phyloP scores from a whole-genome alignment of 2,329 filamentous ascomycete genomes.

The Teratosphaeria epicoccoides region DNA sequence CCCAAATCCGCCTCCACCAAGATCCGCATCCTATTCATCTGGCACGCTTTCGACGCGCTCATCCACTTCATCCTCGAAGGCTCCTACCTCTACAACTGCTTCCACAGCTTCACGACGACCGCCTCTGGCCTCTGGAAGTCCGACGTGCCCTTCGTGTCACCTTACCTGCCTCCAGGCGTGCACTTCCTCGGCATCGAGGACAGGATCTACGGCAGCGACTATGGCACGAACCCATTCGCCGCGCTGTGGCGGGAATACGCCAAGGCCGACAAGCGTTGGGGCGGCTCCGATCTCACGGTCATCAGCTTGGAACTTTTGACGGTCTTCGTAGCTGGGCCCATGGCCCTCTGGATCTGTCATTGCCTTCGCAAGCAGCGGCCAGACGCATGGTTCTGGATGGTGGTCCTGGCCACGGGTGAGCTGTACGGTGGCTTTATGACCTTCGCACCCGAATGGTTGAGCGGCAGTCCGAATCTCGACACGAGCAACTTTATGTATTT shows the following conservation, averaged over 20 bases:
- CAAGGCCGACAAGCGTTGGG: constrained; percentile 53
- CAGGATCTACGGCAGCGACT: constrained; percentile 49
- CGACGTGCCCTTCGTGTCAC: constrained; percentile 18
- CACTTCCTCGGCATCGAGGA: constrained; percentile 46
- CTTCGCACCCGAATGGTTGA: constrained; percentile 55
- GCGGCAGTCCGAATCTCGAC: constrained; percentile 46
- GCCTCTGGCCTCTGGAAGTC: constrained; percentile 9
- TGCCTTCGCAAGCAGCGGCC: constrained; percentile 24
- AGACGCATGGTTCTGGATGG: constrained; percentile 46
- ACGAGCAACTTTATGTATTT: constrained; percentile 51
- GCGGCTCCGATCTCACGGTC: constrained; percentile 47
- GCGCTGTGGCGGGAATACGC: constrained; percentile 56
- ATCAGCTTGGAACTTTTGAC: constrained; percentile 52
- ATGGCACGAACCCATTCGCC: constrained; percentile 43
- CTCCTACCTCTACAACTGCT: constrained; percentile 85
- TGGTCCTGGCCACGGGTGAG: constrained; percentile 50
- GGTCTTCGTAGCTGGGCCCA: constrained; percentile 47
- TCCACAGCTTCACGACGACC: constrained; percentile 55
- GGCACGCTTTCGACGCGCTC: constrained; percentile 87
- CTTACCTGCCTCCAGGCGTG: constrained; percentile 36
- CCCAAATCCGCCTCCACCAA: constrained; percentile 41
- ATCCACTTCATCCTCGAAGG: constrained; percentile 89
- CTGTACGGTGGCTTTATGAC: constrained; percentile 57
- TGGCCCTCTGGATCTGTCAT: constrained; percentile 49
- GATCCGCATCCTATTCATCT: constrained; percentile 63